Conservation (phyloP, 2,329 filamentous ascomycete genomes). For the Drechslerella coelobrocha region DNA sequence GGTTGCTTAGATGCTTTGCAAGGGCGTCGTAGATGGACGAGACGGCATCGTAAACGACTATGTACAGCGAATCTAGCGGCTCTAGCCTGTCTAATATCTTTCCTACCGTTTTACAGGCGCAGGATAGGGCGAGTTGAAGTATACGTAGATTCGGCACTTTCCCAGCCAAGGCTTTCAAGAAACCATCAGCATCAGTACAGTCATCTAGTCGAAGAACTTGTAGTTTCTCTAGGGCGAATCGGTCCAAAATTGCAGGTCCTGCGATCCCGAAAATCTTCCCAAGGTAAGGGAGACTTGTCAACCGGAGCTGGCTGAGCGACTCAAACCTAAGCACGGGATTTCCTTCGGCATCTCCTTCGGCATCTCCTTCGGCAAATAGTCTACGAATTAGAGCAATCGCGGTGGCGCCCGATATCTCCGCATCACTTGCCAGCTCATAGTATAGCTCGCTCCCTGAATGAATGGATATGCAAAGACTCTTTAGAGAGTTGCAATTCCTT, state of each 20-base stretch:
- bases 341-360: too few species aligned
- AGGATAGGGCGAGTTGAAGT: slow-evolving; percentile 18
- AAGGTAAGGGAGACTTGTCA: slow-evolving; percentile 14
- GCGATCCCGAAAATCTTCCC: slow-evolving; percentile 10
- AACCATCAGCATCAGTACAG: slow-evolving; percentile 7
- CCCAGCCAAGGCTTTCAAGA: slow-evolving; percentile 8
- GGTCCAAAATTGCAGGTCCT: neutral
- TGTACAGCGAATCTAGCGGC: slow-evolving; percentile 17
- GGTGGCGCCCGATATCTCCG: neutral
- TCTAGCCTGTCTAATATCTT: neutral
- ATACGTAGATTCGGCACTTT: slow-evolving; percentile 10
- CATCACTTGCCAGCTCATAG: slow-evolving; percentile 7
- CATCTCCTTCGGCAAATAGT: too few species aligned
- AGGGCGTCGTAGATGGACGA: neutral
- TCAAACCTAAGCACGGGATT: too few species aligned
- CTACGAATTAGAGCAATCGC: neutral
- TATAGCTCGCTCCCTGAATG: slow-evolving; percentile 23
- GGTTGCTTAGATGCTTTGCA: neutral
- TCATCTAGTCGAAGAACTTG: slow-evolving; percentile 14
- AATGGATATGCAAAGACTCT: slow-evolving; percentile 29
- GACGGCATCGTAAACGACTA: slow-evolving; percentile 10
- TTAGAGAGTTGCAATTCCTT: slow-evolving; percentile 16
- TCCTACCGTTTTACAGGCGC: slow-evolving; percentile 23
- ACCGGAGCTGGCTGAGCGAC: slow-evolving; percentile 5
- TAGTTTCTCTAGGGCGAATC: slow-evolving; percentile 12